Percentiles rank a stretch among this genome's conserved stretches.
Conservation (phyloP, 208 protist species). For the Trichomonas vaginalis region DNA sequence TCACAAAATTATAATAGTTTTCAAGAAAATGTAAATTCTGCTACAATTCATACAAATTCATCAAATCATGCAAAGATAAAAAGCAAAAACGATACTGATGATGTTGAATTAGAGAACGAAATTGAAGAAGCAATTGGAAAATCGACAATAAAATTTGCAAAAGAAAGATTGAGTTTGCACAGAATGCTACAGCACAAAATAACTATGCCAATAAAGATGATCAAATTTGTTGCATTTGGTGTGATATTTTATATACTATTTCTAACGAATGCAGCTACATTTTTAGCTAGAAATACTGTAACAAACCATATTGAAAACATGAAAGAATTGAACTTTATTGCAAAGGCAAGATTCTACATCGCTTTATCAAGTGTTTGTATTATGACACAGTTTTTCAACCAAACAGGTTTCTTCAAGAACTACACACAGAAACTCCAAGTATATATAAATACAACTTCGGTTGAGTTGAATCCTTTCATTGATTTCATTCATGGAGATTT, state of each 20-base stretch:
- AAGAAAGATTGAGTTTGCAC: not conserved
- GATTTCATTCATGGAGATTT: not conserved
- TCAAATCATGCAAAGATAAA: not conserved
- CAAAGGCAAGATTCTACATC: not conserved
- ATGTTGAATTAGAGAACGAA: not conserved
- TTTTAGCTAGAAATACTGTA: not conserved
- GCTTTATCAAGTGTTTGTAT: not conserved
- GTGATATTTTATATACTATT: not conserved
- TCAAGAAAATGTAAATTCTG: not conserved
- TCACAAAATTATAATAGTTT: too few species aligned
- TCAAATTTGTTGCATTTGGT: not conserved
- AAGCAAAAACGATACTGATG: not conserved
- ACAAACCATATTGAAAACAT: not conserved
- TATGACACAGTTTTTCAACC: not conserved
- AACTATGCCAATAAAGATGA: not conserved
- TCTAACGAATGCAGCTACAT: not conserved
- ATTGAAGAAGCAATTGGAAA: not conserved
- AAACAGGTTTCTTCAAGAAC: not conserved
- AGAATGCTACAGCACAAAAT: not conserved
- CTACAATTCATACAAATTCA: not conserved
- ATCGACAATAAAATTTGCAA: not conserved
- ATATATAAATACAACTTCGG: not conserved
- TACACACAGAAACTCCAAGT: not conserved
- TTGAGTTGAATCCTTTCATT: not conserved
- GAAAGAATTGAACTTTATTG: not conserved